Evolutionary conservation across 1,284 basidiomycete species (phyloP).

Genomic region (Schizopora paradoxa): DNA sequence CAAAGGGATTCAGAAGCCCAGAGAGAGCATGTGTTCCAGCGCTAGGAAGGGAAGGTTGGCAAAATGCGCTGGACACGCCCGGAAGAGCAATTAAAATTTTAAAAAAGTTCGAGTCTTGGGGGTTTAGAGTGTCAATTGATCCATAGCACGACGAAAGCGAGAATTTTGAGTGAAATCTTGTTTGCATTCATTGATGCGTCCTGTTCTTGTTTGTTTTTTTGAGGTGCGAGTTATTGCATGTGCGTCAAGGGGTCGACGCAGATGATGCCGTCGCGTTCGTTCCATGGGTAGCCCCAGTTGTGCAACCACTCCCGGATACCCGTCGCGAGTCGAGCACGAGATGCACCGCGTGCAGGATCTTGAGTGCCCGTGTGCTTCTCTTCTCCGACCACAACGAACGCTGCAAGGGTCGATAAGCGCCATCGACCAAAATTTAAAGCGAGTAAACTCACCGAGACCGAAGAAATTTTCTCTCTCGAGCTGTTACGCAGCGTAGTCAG

Average conservation of each 20-base stretch:
- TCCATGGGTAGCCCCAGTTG: slow-evolving; percentile 95
- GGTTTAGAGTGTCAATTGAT: no score
- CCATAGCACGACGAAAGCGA: no score
- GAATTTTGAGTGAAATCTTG: background rate
- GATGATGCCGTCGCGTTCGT: slow-evolving; percentile 83
- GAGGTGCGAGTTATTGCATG: slow-evolving; percentile 23
- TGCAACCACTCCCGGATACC: slow-evolving; percentile 87
- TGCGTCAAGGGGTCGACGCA: slow-evolving; percentile 84
- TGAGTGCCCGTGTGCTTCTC: slow-evolving; percentile 93
- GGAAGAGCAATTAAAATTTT: no score
- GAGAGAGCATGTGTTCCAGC: no score
- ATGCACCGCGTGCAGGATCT: slow-evolving; percentile 74
- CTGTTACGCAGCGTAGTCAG: slow-evolving; percentile 32
- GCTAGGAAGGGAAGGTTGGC: no score
- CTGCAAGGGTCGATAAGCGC: slow-evolving; percentile 40
- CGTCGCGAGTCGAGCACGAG: slow-evolving; percentile 74
- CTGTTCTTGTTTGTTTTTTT: background rate
- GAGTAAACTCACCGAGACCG: slow-evolving; percentile 59
- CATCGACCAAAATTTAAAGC: background rate
- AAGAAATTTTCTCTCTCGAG: slow-evolving; percentile 83
- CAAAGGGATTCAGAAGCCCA: no score
- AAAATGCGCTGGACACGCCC: no score
- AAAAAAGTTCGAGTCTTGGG: no score
- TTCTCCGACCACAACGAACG: slow-evolving; percentile 88
- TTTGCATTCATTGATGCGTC: background rate